These are phyloP conservation scores for Phytophthora tubulina DNA, from an alignment of 352 stramenopile species.

Conservation along the genomic window DNA sequence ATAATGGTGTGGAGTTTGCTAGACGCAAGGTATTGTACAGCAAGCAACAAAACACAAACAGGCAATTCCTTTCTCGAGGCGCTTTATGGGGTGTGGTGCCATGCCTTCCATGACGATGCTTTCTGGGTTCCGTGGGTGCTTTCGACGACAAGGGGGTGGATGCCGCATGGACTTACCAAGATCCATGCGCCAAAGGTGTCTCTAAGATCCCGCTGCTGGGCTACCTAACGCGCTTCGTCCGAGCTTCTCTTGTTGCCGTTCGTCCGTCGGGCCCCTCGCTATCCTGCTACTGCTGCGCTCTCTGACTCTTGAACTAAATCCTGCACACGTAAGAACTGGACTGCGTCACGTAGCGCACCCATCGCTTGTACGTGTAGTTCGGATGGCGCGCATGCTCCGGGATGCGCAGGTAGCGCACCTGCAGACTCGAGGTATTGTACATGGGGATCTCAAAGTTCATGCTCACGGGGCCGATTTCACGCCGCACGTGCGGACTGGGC, in stretches of 20 bases:
- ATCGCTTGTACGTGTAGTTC: slow-evolving; percentile 98
- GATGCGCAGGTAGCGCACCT: slow-evolving; percentile 98
- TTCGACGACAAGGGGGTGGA: slow-evolving; percentile 28
- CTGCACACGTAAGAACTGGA: slow-evolving; percentile 98
- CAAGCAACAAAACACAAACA: slow-evolving; percentile 42
- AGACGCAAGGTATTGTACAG: neutral
- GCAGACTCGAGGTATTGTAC: slow-evolving; percentile 99
- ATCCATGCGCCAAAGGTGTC: slow-evolving; percentile 41
- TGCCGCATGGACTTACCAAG: slow-evolving; percentile 26
- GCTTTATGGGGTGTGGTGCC: slow-evolving; percentile 35
- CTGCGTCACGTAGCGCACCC: slow-evolving; percentile 99
- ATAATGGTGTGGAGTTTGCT: slow-evolving; percentile 21
- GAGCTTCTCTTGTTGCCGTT: slow-evolving; percentile 22
- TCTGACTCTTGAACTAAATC: slow-evolving; percentile 74
- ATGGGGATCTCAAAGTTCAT: slow-evolving; percentile 99
- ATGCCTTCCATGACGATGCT: slow-evolving; percentile 37
- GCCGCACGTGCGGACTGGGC: slow-evolving; percentile 80
- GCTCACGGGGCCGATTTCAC: slow-evolving; percentile 97
- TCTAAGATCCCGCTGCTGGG: slow-evolving; percentile 45
- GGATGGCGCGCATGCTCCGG: slow-evolving; percentile 94
- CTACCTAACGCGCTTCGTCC: slow-evolving; percentile 29
- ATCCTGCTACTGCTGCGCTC: slow-evolving; percentile 27
- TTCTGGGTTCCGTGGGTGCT: slow-evolving; percentile 30
- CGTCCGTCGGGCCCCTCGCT: slow-evolving; percentile 18
- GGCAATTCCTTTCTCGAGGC: slow-evolving; percentile 40